Percentiles rank a stretch among this genome's conserved stretches.
Conservation (phyloP, 192 early-diverging fungal species). For the Gonapodya prolifera region DNA sequence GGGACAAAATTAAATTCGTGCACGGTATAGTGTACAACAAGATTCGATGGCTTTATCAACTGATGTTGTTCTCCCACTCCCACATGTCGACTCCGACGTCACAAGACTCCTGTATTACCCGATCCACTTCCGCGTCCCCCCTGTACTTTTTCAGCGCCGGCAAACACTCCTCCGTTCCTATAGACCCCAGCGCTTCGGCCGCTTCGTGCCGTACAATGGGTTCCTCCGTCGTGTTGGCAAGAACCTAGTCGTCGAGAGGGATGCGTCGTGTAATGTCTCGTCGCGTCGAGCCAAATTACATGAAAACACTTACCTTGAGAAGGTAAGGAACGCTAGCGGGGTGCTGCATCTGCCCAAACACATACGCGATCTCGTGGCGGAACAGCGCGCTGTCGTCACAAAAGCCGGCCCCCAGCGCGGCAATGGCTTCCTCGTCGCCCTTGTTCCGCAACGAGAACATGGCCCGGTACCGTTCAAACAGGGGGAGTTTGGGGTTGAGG, state of each 20-base stretch:
- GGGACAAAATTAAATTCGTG: no score
- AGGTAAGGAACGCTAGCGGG: constrained; percentile 77
- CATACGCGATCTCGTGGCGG: constrained; percentile 84
- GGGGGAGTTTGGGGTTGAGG: constrained; percentile 48
- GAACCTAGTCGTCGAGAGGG: constrained; percentile 16
- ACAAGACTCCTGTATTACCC: constrained; percentile 83
- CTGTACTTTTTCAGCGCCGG: constrained; percentile 55
- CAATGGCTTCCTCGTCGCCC: constrained; percentile 64
- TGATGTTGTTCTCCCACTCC: constrained; percentile 57
- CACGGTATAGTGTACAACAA: no score
- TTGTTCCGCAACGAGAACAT: constrained; percentile 92
- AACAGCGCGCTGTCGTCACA: constrained; percentile 69
- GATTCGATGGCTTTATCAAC: not conserved
- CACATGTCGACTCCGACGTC: constrained; percentile 93
- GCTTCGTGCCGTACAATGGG: constrained; percentile 95
- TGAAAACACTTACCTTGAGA: constrained; percentile 22
- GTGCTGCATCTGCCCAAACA: constrained; percentile 97
- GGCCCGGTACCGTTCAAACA: constrained; percentile 81
- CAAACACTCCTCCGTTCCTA: constrained; percentile 80
- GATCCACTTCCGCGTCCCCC: constrained; percentile 46
- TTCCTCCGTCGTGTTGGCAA: constrained; percentile 64
- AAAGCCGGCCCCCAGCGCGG: constrained; percentile 70
- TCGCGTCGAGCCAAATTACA: not conserved
- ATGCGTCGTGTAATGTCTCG: not conserved
- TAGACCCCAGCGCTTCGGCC: constrained; percentile 91